Evolutionary conservation across 2,329 filamentous ascomycete species (phyloP).

Genomic region (Colletotrichum abscissum): DNA sequence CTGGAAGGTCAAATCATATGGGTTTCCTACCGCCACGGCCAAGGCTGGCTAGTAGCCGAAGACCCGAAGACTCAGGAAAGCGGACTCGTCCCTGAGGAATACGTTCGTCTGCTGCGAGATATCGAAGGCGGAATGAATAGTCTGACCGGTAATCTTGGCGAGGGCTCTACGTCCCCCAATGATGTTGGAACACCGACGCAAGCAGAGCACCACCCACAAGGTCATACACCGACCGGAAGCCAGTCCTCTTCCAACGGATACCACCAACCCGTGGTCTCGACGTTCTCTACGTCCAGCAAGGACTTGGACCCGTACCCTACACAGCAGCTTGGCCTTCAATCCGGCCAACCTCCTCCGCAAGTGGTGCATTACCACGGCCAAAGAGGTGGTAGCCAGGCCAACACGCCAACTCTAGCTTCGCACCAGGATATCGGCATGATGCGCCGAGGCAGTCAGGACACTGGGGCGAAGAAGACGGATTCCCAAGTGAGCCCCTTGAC

Average conservation of each 20-base stretch:
- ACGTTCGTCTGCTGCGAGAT: conserved; percentile 90
- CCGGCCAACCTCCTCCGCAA: conserved; percentile 72
- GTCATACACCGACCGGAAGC: conserved; percentile 34
- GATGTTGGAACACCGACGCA: conserved; percentile 72
- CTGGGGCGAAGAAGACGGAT: conserved; percentile 50
- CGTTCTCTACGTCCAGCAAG: conserved; percentile 77
- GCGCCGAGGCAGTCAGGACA: conserved; percentile 62
- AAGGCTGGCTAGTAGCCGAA: conserved; percentile 97
- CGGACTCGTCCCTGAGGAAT: conserved; percentile 95
- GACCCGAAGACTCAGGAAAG: conserved; percentile 95
- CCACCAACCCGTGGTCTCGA: conserved; percentile 74
- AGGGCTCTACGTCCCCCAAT: conserved; percentile 63
- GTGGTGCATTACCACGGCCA: conserved; percentile 76
- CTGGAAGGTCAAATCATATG: conserved; percentile 96
- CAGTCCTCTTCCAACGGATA: conserved; percentile 67
- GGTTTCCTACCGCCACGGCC: conserved; percentile 94
- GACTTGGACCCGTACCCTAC: conserved; percentile 76
- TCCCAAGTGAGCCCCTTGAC: conserved; percentile 49
- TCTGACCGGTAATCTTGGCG: conserved; percentile 70
- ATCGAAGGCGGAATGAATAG: conserved; percentile 91
- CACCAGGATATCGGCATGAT: conserved; percentile 60
- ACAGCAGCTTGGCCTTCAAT: conserved; percentile 70
- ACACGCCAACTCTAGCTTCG: conserved; percentile 69
- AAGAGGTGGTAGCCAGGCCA: conserved; percentile 74
- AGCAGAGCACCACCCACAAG: conserved; percentile 59